Conservation (phyloP, 345 rosid species). For the Bruguiera parviflora region DNA sequence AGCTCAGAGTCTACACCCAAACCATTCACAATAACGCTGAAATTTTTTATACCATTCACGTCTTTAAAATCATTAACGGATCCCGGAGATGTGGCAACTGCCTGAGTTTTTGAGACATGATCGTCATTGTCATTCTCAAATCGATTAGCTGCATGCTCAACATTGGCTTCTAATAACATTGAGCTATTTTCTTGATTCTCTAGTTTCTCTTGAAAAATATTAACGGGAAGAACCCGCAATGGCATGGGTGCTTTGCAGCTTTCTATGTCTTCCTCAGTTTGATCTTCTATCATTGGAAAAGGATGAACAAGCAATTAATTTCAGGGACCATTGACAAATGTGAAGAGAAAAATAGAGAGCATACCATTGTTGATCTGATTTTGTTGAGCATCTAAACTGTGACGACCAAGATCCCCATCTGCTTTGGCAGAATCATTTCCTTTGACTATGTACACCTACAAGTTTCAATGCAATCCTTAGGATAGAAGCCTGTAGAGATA, state of each 20-base stretch:
- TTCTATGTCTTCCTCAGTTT: slow-evolving; percentile 2
- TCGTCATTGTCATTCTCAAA: slow-evolving; percentile 14
- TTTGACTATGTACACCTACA: slow-evolving; percentile 44
- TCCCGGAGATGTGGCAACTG: slow-evolving; percentile 18
- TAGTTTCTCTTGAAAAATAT: slow-evolving; percentile 14
- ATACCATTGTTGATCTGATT: slow-evolving; percentile 28
- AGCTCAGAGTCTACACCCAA: slow-evolving; percentile 34
- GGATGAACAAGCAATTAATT: not conserved
- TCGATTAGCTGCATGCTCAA: slow-evolving; percentile 3
- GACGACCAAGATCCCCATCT: slow-evolving; percentile 15
- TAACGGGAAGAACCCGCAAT: slow-evolving; percentile 8
- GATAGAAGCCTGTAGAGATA: not conserved
- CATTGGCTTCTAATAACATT: slow-evolving; percentile 7
- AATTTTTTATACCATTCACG: slow-evolving; percentile 27
- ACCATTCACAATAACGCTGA: slow-evolving; percentile 28
- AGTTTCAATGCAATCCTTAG: not conserved
- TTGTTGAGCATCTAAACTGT: slow-evolving; percentile 12
- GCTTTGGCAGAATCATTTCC: slow-evolving; percentile 10
- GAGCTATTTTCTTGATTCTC: slow-evolving; percentile 16
- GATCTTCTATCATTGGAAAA: not conserved
- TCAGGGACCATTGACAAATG: not conserved
- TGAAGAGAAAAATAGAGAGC: not conserved
- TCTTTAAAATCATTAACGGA: slow-evolving; percentile 21
- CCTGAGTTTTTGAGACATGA: slow-evolving; percentile 5
- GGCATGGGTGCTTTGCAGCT: slow-evolving; percentile 7